Evolutionary conservation across 441 rosid genomes (phyloP).

Genomic region (Geranium incanum): DNA sequence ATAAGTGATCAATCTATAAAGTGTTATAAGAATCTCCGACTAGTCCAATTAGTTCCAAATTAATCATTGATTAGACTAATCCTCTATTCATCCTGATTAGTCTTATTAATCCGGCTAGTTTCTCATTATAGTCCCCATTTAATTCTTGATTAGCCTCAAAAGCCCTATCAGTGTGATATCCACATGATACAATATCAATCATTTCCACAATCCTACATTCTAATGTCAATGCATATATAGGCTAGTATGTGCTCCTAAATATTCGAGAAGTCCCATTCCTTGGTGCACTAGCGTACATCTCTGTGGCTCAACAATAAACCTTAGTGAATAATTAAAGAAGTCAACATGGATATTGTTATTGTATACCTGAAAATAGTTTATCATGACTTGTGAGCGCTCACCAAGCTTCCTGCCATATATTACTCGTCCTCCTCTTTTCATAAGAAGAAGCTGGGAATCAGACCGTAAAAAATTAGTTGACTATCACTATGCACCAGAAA

Average conservation of each 20-base stretch:
- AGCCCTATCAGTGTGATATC: too few species aligned
- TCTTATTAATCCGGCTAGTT: too few species aligned
- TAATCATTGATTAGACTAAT: too few species aligned
- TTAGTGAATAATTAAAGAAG: neutral
- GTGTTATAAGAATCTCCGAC: too few species aligned
- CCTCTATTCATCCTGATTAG: too few species aligned
- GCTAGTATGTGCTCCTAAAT: neutral
- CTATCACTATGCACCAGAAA: constrained; percentile 11
- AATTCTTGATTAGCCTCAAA: too few species aligned
- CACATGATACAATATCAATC: neutral
- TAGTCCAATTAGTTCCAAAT: too few species aligned
- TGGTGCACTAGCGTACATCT: neutral
- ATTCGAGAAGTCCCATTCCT: neutral
- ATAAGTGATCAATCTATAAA: neutral
- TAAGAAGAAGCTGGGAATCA: constrained; percentile 65
- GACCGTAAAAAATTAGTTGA: constrained; percentile 7
- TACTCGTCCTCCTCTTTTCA: constrained; percentile 94
- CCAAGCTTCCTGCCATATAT: constrained; percentile 89
- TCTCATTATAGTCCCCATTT: too few species aligned
- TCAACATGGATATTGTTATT: neutral
- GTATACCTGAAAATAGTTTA: constrained; percentile 78
- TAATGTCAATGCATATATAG: neutral
- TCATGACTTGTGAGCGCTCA: constrained; percentile 48
- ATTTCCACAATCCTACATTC: neutral
- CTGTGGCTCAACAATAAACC: neutral